phyloP scores from a whole-genome alignment of 495 filamentous ascomycete genomes.

The Bacidia gigantensis region DNA sequence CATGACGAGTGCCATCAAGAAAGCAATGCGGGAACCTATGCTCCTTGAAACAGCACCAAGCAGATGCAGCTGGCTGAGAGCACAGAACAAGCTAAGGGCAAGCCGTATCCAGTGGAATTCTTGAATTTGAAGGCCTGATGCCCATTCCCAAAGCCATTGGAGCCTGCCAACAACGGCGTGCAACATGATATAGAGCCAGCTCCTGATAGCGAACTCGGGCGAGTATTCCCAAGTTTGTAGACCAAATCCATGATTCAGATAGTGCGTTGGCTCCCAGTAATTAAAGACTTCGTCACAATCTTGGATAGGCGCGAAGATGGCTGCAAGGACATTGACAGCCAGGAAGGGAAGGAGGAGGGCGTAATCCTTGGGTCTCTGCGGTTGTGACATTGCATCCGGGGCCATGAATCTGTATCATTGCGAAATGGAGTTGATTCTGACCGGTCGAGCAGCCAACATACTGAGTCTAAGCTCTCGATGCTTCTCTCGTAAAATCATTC shows the following conservation, averaged over 20 bases:
- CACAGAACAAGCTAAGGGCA: conserved; percentile 58
- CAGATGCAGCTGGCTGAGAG: conserved; percentile 66
- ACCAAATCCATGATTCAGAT: conserved; percentile 82
- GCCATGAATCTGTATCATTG: too few species aligned
- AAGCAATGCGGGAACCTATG: conserved; percentile 64
- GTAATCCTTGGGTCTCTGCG: background rate
- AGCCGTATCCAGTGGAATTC: conserved; percentile 83
- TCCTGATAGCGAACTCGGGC: conserved; percentile 85
- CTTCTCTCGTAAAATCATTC: too few species aligned
- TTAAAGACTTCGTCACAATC: conserved; percentile 99
- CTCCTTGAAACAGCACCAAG: conserved; percentile 60
- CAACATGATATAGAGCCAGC: conserved; percentile 84
- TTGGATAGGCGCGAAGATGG: conserved; percentile 80
- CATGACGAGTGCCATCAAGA: conserved; percentile 66
- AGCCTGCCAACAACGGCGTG: conserved; percentile 42
- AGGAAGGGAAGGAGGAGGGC: conserved; percentile 43
- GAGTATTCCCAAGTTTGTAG: conserved; percentile 99
- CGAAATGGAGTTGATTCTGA: too few species aligned
- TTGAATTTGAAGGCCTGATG: conserved; percentile 46
- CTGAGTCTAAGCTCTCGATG: too few species aligned
- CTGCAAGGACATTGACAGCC: conserved; percentile 56
- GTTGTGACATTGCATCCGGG: too few species aligned
- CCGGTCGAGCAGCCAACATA: too few species aligned
- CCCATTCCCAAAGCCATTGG: background rate
- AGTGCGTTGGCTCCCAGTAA: conserved; percentile 97